phyloP scores from a whole-genome alignment of 164 flowering plant genomes.

The Stephania yunnanensis region DNA sequence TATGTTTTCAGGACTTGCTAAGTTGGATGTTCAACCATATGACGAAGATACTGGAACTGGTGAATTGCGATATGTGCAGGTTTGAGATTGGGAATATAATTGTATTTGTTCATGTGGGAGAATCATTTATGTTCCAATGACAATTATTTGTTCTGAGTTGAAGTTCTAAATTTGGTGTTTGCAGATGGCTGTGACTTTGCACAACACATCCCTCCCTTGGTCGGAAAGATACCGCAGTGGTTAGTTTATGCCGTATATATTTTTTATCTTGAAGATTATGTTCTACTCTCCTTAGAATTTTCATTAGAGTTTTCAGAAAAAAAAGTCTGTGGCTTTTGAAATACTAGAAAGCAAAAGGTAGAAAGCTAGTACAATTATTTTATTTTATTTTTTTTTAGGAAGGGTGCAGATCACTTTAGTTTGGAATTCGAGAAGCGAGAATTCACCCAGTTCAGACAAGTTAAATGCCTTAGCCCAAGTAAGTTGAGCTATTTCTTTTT shows the following conservation, averaged over 20 bases:
- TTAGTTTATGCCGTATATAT: slow-evolving; percentile 14
- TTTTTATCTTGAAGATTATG: not conserved
- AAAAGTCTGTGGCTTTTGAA: not conserved
- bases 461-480: slow-evolving; percentile 69
- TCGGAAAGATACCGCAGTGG: slow-evolving; percentile 77
- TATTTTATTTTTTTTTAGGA: slow-evolving; percentile 33
- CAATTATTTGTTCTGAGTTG: not conserved
- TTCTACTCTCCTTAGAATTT: not conserved
- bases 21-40: slow-evolving; percentile 63
- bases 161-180: slow-evolving; percentile 10
- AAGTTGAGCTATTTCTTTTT: slow-evolving; percentile 16
- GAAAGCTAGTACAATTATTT: too few relatives aligned
- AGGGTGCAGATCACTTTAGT: slow-evolving; percentile 87
- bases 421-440: slow-evolving; percentile 93
- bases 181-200: slow-evolving; percentile 94
- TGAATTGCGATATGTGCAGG: slow-evolving; percentile 91
- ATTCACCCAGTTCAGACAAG: slow-evolving; percentile 53
- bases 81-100: slow-evolving; percentile 13
- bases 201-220: slow-evolving; percentile 72
- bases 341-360: not conserved
- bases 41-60: slow-evolving; percentile 82
- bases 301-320: not conserved
- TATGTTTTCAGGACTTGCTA: slow-evolving; percentile 44
- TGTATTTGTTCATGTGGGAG: not conserved
- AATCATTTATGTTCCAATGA: not conserved